A percentile compares a stretch with the other conserved stretches of the same genome.
Conservation (phyloP, 495 filamentous ascomycete species). For the Schizothecium vesticola region DNA sequence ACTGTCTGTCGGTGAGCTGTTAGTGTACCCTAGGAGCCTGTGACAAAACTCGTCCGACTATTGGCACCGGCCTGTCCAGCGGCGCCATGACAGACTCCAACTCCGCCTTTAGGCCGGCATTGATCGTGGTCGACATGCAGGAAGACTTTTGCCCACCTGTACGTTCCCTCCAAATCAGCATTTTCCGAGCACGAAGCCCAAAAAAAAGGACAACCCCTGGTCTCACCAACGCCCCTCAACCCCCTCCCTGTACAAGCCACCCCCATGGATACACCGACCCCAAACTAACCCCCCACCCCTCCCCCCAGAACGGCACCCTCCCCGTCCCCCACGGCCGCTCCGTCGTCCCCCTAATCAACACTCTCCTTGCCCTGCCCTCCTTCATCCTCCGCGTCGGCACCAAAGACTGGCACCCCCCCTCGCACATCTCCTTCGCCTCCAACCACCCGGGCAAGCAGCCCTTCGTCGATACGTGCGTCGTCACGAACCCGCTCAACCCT, state of each 20-base stretch:
- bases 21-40: background rate
- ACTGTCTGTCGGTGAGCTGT: background rate
- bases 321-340: slow-evolving; percentile 67
- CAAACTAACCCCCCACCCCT: background rate
- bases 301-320: slow-evolving; percentile 67
- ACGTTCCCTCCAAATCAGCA: slow-evolving; percentile 24
- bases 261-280: background rate
- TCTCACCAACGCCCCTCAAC: background rate
- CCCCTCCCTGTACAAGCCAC: background rate
- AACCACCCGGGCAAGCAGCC: slow-evolving; percentile 68
- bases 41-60: background rate
- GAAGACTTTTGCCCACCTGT: slow-evolving; percentile 96
- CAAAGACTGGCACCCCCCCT: slow-evolving; percentile 78
- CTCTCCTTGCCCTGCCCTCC: slow-evolving; percentile 60
- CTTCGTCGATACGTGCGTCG: slow-evolving; percentile 56
- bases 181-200: background rate
- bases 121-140: slow-evolving; percentile 82
- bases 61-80: background rate
- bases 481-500: slow-evolving; percentile 63
- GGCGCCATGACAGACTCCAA: slow-evolving; percentile 1
- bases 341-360: slow-evolving; percentile 66
- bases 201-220: background rate
- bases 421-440: slow-evolving; percentile 85
- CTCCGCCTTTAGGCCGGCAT: slow-evolving; percentile 33
- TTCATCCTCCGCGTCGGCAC: slow-evolving; percentile 75